Evolutionary conservation across 768 basidiomycete genomes (phyloP), one percentile per base, ranked within the genome.

Genomic region (Boletellus sp.): DNA sequence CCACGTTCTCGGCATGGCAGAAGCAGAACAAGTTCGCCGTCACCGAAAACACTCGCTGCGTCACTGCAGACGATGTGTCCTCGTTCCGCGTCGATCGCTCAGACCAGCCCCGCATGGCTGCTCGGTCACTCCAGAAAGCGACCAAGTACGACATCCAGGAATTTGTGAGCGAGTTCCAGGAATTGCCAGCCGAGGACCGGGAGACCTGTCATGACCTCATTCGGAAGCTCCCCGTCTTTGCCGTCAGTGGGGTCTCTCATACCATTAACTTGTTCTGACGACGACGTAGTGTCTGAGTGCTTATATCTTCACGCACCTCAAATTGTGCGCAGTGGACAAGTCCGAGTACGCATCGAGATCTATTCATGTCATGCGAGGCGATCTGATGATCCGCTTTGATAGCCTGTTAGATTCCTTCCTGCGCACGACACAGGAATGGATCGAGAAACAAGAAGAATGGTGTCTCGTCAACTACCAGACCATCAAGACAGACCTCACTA

Each of bases 271-370:
- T 24, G 45, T 51, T 9, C 31, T 54, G 26, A 52, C 28, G 36
- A 2, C 15, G 2, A 34, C 28, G 32, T 22, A 67, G 64, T 56
- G 56, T 26, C 24, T 65, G 32, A 47, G 55, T 20, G 61, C 61
- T 9, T 58, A 50, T 45, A 38, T 66, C 16, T 66, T 66, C 9
- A 52, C 53, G 36, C 65, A 68, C 41, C 39, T 66, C 52, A 63
- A 49, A 12, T 22, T 66, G 23, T 68, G 66, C 28, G 47, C 37
- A 10, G 23, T 39, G 4, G 57, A 55, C 16, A 42, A 65, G 34
- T 48, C 47, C 34, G 22, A 42, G 64, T 65, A 39, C 15, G 44
- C 19, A 22, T 36, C 24, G 0, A 16, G 34, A 31, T 28, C 4
- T n/a, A 4, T n/a, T 11, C 12, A 1, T 10, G n/a, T 35, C 24